Percentiles rank a stretch among this genome's conserved stretches.
Conservation (phyloP, 192 early-diverging fungal species). For the Kickxella alabastrina region DNA sequence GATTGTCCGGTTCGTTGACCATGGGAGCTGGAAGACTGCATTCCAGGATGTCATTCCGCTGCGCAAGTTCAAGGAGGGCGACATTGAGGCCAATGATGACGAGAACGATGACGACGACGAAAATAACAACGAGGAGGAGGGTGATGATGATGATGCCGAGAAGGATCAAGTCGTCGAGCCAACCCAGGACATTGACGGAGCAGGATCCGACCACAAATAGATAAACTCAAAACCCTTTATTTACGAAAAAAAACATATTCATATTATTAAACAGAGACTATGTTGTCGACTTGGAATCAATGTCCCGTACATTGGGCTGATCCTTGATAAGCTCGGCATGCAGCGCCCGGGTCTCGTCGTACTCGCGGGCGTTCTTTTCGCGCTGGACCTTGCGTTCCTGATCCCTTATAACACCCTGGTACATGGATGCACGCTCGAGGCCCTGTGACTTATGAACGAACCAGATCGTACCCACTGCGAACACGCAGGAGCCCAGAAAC, state of each 20-base stretch:
- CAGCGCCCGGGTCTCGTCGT: constrained; percentile 38
- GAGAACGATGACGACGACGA: constrained; percentile 5
- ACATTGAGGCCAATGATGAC: background rate
- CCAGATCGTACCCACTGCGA: constrained; percentile 43
- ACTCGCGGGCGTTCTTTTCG: constrained; percentile 44
- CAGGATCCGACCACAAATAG: too few species aligned
- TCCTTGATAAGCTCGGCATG: constrained; percentile 38
- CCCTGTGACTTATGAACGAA: constrained; percentile 46
- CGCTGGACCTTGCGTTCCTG: constrained; percentile 44
- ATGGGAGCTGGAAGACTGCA: constrained; percentile 77
- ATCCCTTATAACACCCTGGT: constrained; percentile 48
- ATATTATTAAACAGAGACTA: background rate
- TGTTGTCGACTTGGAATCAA: background rate
- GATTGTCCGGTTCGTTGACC: constrained; percentile 72
- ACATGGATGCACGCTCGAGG: constrained; percentile 42
- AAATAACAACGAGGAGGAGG: background rate
- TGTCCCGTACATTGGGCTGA: constrained; percentile 29
- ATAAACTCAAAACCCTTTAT: background rate
- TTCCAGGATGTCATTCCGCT: constrained; percentile 89
- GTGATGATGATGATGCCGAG: background rate
- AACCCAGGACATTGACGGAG: too few species aligned
- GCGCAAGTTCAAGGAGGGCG: constrained; percentile 69
- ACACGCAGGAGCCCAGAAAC: constrained; percentile 41
- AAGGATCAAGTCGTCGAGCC: too few species aligned
- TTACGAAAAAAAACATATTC: background rate